Base-by-base conservation (phyloP, 2,329 filamentous ascomycete species). In the Scedosporium minutisporum region DNA sequence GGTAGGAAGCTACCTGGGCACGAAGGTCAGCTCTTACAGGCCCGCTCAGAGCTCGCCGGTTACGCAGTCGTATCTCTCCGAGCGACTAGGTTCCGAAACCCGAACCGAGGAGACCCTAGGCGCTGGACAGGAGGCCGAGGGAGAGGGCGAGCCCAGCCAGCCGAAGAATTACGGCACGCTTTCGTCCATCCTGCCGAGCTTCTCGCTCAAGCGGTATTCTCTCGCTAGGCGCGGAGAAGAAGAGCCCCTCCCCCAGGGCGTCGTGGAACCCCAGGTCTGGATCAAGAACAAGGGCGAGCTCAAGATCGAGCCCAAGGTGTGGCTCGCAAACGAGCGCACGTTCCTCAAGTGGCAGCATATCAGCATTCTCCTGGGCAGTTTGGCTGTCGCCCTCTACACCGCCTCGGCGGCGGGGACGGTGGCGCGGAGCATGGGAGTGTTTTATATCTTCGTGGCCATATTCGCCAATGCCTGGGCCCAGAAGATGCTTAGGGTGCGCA, bases 271-370 rank as follows among this genome's bases (percentile, higher is more conserved):
- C 1, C 85, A 83, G 7, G 82, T 86, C 67, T 96, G 93, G 87
- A 90, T 99, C 80, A 99, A 99, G 79, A 96, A 99, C 75, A 84
- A 89, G 41, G 93, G 95, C 3, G 90, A 92, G 42, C 83, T 97
- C 66, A 89, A 92, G 71, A 91, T 99, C 63, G 95, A 99, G 77
- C 92, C 91, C 65, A 99, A 99, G 76, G 93, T 99, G 33, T 99
- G 95, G 93, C 87, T 99, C 63, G 95, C 95, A 62, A 99, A 99
- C 75, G 93, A 99, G 77, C 88, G 95, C 65, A 99, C 95, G 0
- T 99, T 97, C 73, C 88, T 99, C 75, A 97, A 97, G 75, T 99
- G 95, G 95, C 91, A 97, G 78, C 93, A 97, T 74, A 92, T 99
- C 70, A 88, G 87, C 65, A 86, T 99, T 58, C 81, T 99, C 14